Evolutionary conservation across 176 grass and related monocot genomes (phyloP).

Genomic region (Oryza officinalis): DNA sequence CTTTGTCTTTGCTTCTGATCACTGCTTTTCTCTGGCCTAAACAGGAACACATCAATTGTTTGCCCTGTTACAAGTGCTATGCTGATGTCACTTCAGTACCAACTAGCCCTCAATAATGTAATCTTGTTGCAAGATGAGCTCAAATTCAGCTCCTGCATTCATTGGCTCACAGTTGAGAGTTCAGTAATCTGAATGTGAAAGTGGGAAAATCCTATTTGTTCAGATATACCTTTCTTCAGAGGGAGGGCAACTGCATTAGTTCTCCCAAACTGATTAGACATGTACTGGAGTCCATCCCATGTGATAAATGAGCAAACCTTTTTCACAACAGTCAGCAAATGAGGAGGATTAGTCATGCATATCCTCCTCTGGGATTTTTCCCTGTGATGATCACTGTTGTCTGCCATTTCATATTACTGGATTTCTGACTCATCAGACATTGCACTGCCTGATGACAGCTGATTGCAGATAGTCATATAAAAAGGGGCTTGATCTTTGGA

Average conservation of each 20-base stretch:
- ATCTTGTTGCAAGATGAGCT: conserved; percentile 17
- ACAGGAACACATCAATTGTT: conserved; percentile 47
- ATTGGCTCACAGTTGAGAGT: neutral
- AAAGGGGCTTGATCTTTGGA: conserved; percentile 11
- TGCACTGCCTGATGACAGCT: conserved; percentile 22
- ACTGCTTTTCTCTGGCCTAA: conserved; percentile 48
- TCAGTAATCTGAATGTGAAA: conserved; percentile 28
- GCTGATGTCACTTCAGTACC: conserved; percentile 34
- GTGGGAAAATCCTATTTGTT: conserved; percentile 13
- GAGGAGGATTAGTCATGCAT: conserved; percentile 22
- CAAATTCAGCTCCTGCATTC: neutral
- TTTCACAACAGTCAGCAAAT: neutral
- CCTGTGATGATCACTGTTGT: conserved; percentile 19
- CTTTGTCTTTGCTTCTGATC: conserved; percentile 32
- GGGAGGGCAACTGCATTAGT: conserved; percentile 4
- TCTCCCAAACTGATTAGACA: conserved; percentile 36
- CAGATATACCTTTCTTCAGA: conserved; percentile 44
- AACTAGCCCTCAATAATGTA: conserved; percentile 19
- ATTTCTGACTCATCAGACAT: conserved; percentile 41
- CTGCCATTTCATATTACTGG: conserved; percentile 39
- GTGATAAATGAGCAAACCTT: conserved; percentile 31
- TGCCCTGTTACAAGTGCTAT: conserved; percentile 29
- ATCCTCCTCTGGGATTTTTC: conserved; percentile 8
- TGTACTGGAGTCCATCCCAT: neutral
- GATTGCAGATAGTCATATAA: conserved; percentile 28